These are phyloP conservation scores for Mycena metata DNA, from an alignment of 768 basidiomycete species.

Conservation along the genomic window DNA sequence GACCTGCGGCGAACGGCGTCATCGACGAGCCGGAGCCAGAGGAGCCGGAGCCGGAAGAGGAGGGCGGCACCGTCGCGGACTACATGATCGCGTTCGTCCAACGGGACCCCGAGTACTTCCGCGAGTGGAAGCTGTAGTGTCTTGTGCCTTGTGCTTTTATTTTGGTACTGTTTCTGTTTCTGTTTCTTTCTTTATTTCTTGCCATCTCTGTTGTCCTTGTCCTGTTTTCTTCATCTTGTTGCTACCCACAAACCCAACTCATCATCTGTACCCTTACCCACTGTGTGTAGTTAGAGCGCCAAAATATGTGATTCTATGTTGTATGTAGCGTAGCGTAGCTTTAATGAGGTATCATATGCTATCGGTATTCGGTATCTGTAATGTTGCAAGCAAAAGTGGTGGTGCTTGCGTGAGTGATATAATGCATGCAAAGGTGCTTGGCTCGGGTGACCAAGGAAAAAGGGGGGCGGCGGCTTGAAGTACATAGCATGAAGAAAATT, in stretches of 20 bases:
- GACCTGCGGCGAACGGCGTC: neutral
- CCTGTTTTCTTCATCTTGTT: neutral
- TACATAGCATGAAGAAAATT: too few relatives aligned
- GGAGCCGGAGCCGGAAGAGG: conserved; percentile 57
- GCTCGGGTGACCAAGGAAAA: neutral
- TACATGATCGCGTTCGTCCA: conserved; percentile 85
- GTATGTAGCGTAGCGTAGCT: conserved; percentile 1
- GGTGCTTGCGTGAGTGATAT: neutral
- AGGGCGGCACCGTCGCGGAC: conserved; percentile 83
- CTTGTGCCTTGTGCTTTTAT: conserved; percentile 23
- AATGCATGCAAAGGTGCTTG: neutral
- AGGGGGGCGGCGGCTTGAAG: neutral
- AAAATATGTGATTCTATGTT: conserved; percentile 4
- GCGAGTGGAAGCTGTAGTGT: conserved; percentile 73
- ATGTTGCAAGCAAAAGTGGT: neutral
- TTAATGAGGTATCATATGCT: conserved; percentile 1
- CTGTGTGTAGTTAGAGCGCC: conserved; percentile 1
- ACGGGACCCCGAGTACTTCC: conserved; percentile 77
- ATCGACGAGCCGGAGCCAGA: conserved; percentile 47
- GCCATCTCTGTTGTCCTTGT: neutral
- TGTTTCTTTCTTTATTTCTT: neutral
- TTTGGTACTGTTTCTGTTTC: conserved; percentile 9
- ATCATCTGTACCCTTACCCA: conserved; percentile 12
- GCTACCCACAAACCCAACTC: neutral
- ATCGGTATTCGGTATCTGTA: neutral